Evolutionary conservation across 371 early-diverging fungal genomes (phyloP).

Genomic region (Mortierella sp.): DNA sequence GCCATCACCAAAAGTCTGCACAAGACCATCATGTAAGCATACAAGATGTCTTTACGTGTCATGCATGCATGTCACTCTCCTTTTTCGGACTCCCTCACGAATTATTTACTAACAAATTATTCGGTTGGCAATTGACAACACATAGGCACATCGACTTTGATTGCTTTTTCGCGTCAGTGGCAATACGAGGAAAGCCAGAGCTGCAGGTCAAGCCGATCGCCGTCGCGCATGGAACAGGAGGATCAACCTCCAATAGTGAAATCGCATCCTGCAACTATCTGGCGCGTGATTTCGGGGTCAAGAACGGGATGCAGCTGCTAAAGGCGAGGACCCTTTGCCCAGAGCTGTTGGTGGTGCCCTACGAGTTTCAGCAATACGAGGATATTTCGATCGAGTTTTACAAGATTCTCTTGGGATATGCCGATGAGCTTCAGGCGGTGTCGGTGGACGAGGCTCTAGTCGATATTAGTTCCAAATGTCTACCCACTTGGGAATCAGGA

Average conservation of each 20-base stretch:
- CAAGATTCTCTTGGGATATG: constrained; percentile 71
- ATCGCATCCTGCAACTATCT: constrained; percentile 86
- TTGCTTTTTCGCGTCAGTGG: constrained; percentile 93
- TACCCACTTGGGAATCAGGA: constrained; percentile 46
- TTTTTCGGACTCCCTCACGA: too few species aligned
- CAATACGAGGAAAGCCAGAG: constrained; percentile 77
- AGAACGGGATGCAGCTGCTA: constrained; percentile 80
- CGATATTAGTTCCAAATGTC: constrained; percentile 74
- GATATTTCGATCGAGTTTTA: constrained; percentile 78
- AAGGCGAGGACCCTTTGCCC: constrained; percentile 76
- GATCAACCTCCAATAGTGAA: constrained; percentile 59
- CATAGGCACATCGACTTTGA: constrained; percentile 94
- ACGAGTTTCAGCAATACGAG: constrained; percentile 83
- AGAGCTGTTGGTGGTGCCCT: constrained; percentile 70
- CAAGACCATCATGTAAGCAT: constrained; percentile 35
- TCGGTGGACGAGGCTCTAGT: constrained; percentile 87
- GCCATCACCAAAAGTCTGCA: background rate
- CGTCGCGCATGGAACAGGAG: constrained; percentile 58
- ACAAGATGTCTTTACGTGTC: background rate
- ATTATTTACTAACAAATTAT: background rate
- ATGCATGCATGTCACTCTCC: too few species aligned
- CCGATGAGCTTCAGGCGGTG: constrained; percentile 84
- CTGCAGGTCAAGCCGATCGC: constrained; percentile 74
- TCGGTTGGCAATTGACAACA: background rate
- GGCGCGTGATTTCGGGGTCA: constrained; percentile 79